Conservation (phyloP, 2,329 filamentous ascomycete genomes). For the Rhinocladiella mackenziei region DNA sequence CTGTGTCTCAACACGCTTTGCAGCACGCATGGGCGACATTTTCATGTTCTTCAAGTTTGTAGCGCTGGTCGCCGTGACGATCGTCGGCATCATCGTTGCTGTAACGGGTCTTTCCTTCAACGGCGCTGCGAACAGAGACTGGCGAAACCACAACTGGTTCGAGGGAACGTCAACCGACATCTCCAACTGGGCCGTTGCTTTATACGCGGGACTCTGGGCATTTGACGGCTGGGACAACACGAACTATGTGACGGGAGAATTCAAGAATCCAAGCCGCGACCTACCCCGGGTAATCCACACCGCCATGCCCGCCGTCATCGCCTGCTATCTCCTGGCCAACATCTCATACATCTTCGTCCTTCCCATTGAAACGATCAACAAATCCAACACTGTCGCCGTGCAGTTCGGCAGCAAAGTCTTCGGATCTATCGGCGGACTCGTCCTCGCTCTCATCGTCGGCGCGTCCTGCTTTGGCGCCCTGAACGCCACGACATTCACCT, state of each 20-base stretch:
- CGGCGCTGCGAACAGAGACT: conserved; percentile 72
- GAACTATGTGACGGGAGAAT: conserved; percentile 96
- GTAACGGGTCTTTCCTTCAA: conserved; percentile 75
- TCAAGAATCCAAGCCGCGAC: conserved; percentile 84
- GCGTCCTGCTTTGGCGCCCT: conserved; percentile 91
- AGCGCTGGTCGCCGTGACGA: conserved; percentile 77
- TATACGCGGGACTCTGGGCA: conserved; percentile 95
- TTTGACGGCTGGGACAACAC: conserved; percentile 99
- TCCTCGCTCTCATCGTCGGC: conserved; percentile 83
- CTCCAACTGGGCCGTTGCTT: conserved; percentile 84
- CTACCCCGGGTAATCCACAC: conserved; percentile 94
- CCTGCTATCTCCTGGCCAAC: conserved; percentile 86
- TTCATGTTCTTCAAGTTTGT: conserved; percentile 98
- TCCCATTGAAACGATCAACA: conserved; percentile 73
- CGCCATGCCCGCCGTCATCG: conserved; percentile 88
- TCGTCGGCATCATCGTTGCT: conserved; percentile 86
- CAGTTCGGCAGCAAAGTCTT: conserved; percentile 89
- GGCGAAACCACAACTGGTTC: conserved; percentile 87
- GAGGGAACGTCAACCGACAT: conserved; percentile 74
- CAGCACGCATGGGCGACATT: conserved; percentile 79
- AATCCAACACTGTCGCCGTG: conserved; percentile 91
- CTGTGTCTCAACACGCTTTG: conserved; percentile 83
- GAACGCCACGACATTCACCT: conserved; percentile 92
- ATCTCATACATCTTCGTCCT: conserved; percentile 92
- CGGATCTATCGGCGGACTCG: conserved; percentile 72